Evolutionary conservation across 2,329 filamentous ascomycete species (phyloP).

Genomic region (Coniochaeta ligniaria): DNA sequence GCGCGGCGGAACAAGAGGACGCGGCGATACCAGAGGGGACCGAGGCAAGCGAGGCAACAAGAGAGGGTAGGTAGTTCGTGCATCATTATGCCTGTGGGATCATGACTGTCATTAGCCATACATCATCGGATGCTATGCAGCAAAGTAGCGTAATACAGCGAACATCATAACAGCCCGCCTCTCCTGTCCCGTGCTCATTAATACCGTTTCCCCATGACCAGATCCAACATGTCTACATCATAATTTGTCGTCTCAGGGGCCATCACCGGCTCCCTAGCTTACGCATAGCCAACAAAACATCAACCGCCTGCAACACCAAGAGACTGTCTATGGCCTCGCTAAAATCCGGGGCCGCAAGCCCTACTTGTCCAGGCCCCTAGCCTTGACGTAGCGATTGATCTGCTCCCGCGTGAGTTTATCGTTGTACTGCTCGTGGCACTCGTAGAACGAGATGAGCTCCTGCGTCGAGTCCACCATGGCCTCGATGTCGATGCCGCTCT

Average conservation of each 20-base stretch:
- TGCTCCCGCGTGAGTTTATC: slow-evolving; percentile 52
- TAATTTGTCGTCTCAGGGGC: too few species aligned
- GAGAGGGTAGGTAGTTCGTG: not conserved
- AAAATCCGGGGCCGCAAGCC: not conserved
- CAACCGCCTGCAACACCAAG: not conserved
- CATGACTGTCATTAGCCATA: not conserved
- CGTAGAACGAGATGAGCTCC: slow-evolving; percentile 85
- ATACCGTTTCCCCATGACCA: too few species aligned
- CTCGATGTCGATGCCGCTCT: slow-evolving; percentile 78
- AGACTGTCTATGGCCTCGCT: not conserved
- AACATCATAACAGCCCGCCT: not conserved
- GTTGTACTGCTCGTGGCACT: slow-evolving; percentile 56
- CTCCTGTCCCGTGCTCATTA: too few species aligned
- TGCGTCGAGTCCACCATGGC: slow-evolving; percentile 84
- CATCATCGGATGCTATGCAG: not conserved
- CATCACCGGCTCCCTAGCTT: too few species aligned
- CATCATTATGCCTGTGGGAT: not conserved
- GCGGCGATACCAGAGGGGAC: too few species aligned
- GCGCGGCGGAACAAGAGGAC: not conserved
- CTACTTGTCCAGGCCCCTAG: slow-evolving; percentile 46
- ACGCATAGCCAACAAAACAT: not conserved
- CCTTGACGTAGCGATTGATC: slow-evolving; percentile 53
- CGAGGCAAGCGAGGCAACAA: not conserved
- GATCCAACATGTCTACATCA: too few species aligned
- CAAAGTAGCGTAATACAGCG: not conserved